Conservation (phyloP, 1,284 basidiomycete species). For the Cutaneotrichosporon mucoides region DNA sequence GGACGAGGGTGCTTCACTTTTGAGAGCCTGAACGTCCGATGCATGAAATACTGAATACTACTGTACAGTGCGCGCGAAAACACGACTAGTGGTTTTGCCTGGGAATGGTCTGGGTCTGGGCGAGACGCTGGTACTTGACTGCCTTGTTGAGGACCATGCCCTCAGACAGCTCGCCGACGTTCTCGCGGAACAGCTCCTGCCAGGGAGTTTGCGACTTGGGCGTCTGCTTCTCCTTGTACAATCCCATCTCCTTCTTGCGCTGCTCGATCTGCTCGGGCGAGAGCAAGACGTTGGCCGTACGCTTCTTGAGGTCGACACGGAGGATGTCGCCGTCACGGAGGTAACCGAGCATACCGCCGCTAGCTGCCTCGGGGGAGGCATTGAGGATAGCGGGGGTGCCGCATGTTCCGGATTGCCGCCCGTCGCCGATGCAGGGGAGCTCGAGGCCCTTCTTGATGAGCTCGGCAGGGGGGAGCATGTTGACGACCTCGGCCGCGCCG, state of each 20-base stretch:
- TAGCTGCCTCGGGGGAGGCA: conserved; percentile 46
- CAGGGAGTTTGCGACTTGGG: conserved; percentile 46
- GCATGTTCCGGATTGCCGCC: conserved; percentile 45
- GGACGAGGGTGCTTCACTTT: too few species aligned
- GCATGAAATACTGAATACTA: neutral
- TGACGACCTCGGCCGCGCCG: conserved; percentile 47
- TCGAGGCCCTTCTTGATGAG: conserved; percentile 48
- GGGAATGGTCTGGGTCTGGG: conserved; percentile 39
- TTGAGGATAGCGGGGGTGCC: conserved; percentile 49
- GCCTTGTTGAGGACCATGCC: conserved; percentile 47
- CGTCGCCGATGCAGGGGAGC: conserved; percentile 49
- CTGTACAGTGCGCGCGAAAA: neutral
- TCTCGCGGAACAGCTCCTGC: conserved; percentile 47
- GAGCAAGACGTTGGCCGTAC: conserved; percentile 39
- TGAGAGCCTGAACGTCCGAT: neutral
- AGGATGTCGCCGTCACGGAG: conserved; percentile 47
- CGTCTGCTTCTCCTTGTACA: conserved; percentile 23
- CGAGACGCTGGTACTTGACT: conserved; percentile 46
- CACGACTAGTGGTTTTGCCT: conserved; percentile 42
- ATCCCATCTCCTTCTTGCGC: conserved; percentile 37
- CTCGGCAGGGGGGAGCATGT: conserved; percentile 47
- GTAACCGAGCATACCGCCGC: conserved; percentile 45
- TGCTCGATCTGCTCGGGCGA: conserved; percentile 32
- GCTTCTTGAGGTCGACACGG: conserved; percentile 42
- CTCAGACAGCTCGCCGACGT: conserved; percentile 42